A percentile compares a stretch with the other conserved stretches of the same genome.
These are phyloP conservation scores for Suhomyces ambrosiae DNA, from an alignment of 1,139 yeast genomes.

Conservation along the genomic window DNA sequence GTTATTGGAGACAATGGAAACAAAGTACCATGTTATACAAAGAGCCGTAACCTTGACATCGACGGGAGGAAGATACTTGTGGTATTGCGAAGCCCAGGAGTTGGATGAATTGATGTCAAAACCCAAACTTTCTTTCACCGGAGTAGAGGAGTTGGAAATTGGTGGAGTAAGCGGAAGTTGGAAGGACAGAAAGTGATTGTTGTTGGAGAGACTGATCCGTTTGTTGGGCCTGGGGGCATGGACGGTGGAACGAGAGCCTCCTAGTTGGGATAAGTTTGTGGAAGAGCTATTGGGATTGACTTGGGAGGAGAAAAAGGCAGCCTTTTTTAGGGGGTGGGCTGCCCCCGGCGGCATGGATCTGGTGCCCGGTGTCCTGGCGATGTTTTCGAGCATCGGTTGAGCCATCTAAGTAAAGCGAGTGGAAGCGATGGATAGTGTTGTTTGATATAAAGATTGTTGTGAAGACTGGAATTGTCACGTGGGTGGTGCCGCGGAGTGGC, in stretches of 20 bases:
- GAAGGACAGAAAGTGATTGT: conserved; percentile 16
- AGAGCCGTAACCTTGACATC: conserved; percentile 37
- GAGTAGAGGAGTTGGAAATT: conserved; percentile 36
- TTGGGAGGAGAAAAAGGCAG: conserved; percentile 7
- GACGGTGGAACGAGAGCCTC: conserved; percentile 11
- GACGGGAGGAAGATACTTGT: conserved; percentile 27
- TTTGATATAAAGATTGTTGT: background rate
- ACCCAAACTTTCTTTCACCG: conserved; percentile 22
- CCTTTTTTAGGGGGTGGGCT: background rate
- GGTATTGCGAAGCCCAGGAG: conserved; percentile 1
- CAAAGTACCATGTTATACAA: conserved; percentile 76
- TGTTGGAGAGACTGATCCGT: conserved; percentile 20
- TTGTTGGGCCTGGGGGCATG: conserved; percentile 23
- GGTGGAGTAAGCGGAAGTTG: conserved; percentile 42
- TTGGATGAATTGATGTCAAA: too few relatives aligned
- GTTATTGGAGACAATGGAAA: conserved; percentile 81
- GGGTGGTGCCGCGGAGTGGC: background rate
- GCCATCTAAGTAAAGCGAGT: conserved; percentile 7
- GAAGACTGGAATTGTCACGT: conserved; percentile 3
- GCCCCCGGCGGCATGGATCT: background rate
- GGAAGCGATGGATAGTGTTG: conserved; percentile 1
- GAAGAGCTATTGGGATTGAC: conserved; percentile 31
- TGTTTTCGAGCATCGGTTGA: conserved; percentile 4
- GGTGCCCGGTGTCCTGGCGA: conserved; percentile 1
- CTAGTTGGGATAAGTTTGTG: conserved; percentile 24